Evolutionary conservation across 2,329 filamentous ascomycete genomes (phyloP).

Genomic region (Paraphaeosphaeria sporulosa): DNA sequence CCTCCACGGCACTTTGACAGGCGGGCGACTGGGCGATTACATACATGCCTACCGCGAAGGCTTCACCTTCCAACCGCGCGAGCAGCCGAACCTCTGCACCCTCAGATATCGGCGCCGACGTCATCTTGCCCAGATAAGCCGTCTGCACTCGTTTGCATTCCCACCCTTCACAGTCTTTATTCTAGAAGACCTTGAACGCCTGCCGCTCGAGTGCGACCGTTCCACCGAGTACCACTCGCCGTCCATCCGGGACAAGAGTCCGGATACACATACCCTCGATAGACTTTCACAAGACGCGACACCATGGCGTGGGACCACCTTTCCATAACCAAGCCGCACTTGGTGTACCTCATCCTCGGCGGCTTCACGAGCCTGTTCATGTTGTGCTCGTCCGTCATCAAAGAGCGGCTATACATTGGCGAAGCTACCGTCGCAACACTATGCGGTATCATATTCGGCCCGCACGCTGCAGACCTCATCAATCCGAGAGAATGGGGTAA

Average conservation of each 20-base stretch:
- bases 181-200: conserved; percentile 6
- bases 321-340: conserved; percentile 88
- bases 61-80: conserved; percentile 24
- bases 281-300: conserved; percentile 18
- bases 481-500: conserved; percentile 79
- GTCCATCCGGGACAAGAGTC: background rate
- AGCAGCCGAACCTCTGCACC: conserved; percentile 27
- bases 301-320: conserved; percentile 81
- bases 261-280: conserved; percentile 7
- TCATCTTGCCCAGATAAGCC: conserved; percentile 37
- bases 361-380: conserved; percentile 98
- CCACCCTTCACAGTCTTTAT: conserved; percentile 6
- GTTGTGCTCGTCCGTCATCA: conserved; percentile 97
- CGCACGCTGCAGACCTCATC: conserved; percentile 82
- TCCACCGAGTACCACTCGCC: background rate
- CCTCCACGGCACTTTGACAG: conserved; percentile 30
- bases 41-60: conserved; percentile 54
- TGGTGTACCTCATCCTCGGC: conserved; percentile 98
- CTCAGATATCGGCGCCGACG: conserved; percentile 28
- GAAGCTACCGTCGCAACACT: conserved; percentile 94
- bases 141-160: conserved; percentile 17
- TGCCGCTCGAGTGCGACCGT: conserved; percentile 4
- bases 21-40: conserved; percentile 60
- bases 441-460: conserved; percentile 88
- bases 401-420: conserved; percentile 97